Base-by-base conservation (phyloP, 257 asterid genomes). In the Knoxia roxburghii region DNA sequence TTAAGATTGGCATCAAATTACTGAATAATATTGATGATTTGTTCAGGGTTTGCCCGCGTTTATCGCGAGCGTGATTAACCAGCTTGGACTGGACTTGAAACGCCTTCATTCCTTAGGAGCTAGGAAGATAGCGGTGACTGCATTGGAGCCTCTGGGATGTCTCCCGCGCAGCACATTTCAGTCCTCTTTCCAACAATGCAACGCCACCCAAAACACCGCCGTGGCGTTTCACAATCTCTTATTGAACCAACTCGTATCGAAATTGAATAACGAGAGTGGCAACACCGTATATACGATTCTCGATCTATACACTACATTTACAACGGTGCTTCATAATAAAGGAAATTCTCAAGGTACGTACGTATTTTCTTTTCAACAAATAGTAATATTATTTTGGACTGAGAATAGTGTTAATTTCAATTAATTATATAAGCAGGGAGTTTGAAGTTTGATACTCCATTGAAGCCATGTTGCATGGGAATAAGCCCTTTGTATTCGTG, bases 401-500 rank as follows among this genome's bases (percentile, higher is more conserved):
- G n/a, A n/a, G n/a, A n/a, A n/a, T n/a, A n/a, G n/a, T n/a, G n/a
- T n/a, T n/a, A 5, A 39, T 3, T 39, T 55, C 13, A 56, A 61
- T 15, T 1, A 26, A 24, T 27, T 26, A 37, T 67, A 37, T 37
- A 9, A 56, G 23, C 76, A 93, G 99, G 87, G 51, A 65, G 72
- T 40, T 64, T 64, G 79, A 84, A 32, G 64, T 93, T 93, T 41
- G 82, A 76, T 72, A 77, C 78, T 7, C 95, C 96, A 10, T 74
- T 90, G 78, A 86, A 81, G 81, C 95, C 96, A 0, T 90, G 95
- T 39, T 93, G 99, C 70, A 37, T 69, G 77, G 99, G 92, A 46
- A 72, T 73, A 62, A 78, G 81, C 74, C 61, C 30, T 8, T 80
- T 57, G 14, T 72, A 75, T 29, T 77, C 46, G 0, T 93, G 99